Conservation (phyloP, 1,139 yeast species). For the Kurtzmaniella quercitrusa region DNA sequence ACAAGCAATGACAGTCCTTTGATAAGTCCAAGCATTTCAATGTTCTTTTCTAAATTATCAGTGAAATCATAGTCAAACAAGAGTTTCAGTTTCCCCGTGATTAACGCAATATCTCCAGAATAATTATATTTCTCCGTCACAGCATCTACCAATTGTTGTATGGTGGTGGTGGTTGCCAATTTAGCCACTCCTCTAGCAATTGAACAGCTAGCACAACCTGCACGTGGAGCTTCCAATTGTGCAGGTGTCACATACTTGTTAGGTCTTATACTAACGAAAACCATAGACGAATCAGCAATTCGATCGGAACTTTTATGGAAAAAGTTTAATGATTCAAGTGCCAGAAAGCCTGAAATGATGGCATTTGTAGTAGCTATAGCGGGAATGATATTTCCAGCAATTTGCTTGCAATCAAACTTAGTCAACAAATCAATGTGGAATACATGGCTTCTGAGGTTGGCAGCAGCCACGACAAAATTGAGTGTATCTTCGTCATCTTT, state of each 20-base stretch:
- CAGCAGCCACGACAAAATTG: slow-evolving; percentile 81
- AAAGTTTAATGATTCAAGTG: slow-evolving; percentile 62
- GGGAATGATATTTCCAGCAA: slow-evolving; percentile 97
- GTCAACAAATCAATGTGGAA: slow-evolving; percentile 73
- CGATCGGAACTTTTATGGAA: slow-evolving; percentile 22
- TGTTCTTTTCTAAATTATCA: slow-evolving; percentile 54
- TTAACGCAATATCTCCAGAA: slow-evolving; percentile 63
- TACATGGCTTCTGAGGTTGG: slow-evolving; percentile 73
- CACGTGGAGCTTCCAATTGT: slow-evolving; percentile 55
- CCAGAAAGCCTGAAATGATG: slow-evolving; percentile 84
- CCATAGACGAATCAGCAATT: slow-evolving; percentile 39
- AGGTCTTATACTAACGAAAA: slow-evolving; percentile 66
- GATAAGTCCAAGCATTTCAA: slow-evolving; percentile 53
- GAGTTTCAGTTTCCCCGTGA: slow-evolving; percentile 56
- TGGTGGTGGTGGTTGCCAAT: slow-evolving; percentile 14
- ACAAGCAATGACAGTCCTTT: slow-evolving; percentile 62
- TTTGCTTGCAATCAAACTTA: slow-evolving; percentile 84
- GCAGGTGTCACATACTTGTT: slow-evolving; percentile 68
- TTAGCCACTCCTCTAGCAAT: slow-evolving; percentile 46
- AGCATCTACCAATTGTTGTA: slow-evolving; percentile 43
- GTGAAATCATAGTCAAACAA: slow-evolving; percentile 88
- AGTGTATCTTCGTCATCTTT: slow-evolving; percentile 93
- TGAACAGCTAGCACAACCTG: slow-evolving; percentile 72
- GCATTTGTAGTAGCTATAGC: slow-evolving; percentile 99
- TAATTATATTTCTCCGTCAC: slow-evolving; percentile 50